Conservation (phyloP, 805 yeast species). For the Zygoascus bituminiphila region DNA sequence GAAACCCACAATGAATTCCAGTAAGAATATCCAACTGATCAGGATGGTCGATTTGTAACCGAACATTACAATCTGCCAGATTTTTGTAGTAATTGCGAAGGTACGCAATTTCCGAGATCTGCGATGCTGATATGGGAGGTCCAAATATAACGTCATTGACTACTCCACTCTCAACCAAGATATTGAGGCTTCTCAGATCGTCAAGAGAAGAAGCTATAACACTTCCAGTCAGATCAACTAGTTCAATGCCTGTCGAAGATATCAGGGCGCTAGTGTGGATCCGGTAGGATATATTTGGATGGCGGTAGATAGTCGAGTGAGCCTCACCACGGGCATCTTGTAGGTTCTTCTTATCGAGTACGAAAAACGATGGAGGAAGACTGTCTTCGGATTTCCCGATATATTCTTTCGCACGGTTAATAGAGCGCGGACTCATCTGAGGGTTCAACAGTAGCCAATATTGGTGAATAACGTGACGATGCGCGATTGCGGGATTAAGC, state of each 20-base stretch:
- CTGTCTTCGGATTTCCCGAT: slow-evolving; percentile 8
- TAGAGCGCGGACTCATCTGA: slow-evolving; percentile 14
- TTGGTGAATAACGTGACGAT: too few relatives aligned
- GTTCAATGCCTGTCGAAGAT: slow-evolving; percentile 46
- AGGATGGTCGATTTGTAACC: slow-evolving; percentile 48
- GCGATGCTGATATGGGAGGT: slow-evolving; percentile 47
- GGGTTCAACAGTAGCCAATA: too few relatives aligned
- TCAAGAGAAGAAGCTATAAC: slow-evolving; percentile 59
- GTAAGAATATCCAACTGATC: slow-evolving; percentile 46
- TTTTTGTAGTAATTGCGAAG: slow-evolving; percentile 34
- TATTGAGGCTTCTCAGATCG: slow-evolving; percentile 50
- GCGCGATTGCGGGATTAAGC: too few relatives aligned
- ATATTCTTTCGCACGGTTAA: slow-evolving; percentile 11
- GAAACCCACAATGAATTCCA: slow-evolving; percentile 25
- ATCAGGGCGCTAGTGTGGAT: slow-evolving; percentile 74
- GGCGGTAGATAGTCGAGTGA: slow-evolving; percentile 15
- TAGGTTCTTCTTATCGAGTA: slow-evolving; percentile 11
- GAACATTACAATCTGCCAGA: slow-evolving; percentile 12
- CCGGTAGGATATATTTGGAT: slow-evolving; percentile 31
- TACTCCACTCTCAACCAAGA: slow-evolving; percentile 33
- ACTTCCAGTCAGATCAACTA: slow-evolving; percentile 17
- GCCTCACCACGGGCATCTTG: slow-evolving; percentile 8
- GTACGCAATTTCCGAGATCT: slow-evolving; percentile 27
- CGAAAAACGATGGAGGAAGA: slow-evolving; percentile 13
- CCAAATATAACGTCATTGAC: slow-evolving; percentile 47